Conservation (phyloP, 2,329 filamentous ascomycete species). For the Cercospora zeae-maydis region DNA sequence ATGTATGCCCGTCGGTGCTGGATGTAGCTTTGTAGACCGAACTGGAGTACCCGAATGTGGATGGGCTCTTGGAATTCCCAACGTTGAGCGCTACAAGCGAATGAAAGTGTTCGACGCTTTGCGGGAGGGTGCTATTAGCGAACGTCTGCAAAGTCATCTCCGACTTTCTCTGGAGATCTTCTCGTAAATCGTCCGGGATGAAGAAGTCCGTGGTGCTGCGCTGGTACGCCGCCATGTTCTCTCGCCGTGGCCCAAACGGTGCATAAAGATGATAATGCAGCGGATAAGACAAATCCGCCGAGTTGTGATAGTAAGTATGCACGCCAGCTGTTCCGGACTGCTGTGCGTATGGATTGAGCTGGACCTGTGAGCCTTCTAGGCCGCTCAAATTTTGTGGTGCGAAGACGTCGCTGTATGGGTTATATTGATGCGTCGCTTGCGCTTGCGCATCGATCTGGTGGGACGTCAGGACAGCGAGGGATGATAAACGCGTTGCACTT, state of each 20-base stretch:
- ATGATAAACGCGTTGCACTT: background rate
- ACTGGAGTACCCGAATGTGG: conserved; percentile 79
- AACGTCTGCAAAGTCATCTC: conserved; percentile 83
- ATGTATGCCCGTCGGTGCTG: conserved; percentile 82
- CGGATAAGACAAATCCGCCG: conserved; percentile 55
- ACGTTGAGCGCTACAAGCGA: conserved; percentile 87
- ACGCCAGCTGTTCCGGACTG: conserved; percentile 61
- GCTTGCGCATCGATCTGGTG: conserved; percentile 25
- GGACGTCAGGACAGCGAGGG: background rate
- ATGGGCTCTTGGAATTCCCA: conserved; percentile 70
- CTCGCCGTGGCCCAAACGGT: conserved; percentile 75
- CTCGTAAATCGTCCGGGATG: conserved; percentile 76
- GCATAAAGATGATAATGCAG: conserved; percentile 92
- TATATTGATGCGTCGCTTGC: conserved; percentile 34
- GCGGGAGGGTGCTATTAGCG: conserved; percentile 67
- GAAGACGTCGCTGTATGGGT: conserved; percentile 44
- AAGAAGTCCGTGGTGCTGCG: conserved; percentile 88
- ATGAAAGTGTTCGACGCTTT: conserved; percentile 80
- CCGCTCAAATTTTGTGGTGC: conserved; percentile 29
- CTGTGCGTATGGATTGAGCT: conserved; percentile 68
- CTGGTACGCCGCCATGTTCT: conserved; percentile 80
- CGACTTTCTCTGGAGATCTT: conserved; percentile 83
- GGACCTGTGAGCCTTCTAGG: conserved; percentile 38
- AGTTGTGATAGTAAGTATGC: conserved; percentile 62
- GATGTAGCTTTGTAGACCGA: conserved; percentile 96